Conservation (phyloP, 2,329 filamentous ascomycete genomes). For the Aspergillus pseudonomiae region DNA sequence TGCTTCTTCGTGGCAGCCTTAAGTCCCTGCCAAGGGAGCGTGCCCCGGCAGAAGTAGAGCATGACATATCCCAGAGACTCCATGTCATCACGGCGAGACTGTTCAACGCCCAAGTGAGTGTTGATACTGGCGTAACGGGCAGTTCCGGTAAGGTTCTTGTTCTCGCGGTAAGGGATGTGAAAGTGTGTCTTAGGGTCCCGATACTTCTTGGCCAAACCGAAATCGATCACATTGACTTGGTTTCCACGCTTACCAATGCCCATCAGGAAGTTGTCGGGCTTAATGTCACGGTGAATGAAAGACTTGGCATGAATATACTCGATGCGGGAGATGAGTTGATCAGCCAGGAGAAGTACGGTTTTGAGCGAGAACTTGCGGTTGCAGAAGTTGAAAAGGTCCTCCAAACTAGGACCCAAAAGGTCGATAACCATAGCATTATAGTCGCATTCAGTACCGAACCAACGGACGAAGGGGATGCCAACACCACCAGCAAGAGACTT, state of each 20-base stretch:
- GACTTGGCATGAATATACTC: conserved; percentile 99
- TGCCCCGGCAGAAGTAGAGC: conserved; percentile 99
- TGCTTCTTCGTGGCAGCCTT: conserved; percentile 99
- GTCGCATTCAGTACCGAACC: conserved; percentile 99
- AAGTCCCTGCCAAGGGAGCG: conserved; percentile 96
- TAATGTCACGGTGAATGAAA: conserved; percentile 99
- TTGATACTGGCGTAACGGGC: conserved; percentile 99
- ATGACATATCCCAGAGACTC: conserved; percentile 98
- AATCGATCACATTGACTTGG: conserved; percentile 99
- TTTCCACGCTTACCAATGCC: conserved; percentile 98
- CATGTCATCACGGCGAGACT: conserved; percentile 99
- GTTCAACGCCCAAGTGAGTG: conserved; percentile 96
- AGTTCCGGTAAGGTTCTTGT: conserved; percentile 99
- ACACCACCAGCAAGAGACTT: conserved; percentile 90
- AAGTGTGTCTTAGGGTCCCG: conserved; percentile 99
- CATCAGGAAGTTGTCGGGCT: conserved; percentile 99
- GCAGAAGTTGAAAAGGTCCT: conserved; percentile 99
- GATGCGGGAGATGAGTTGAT: conserved; percentile 98
- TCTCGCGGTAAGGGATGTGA: conserved; percentile 99
- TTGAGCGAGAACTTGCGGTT: conserved; percentile 99
- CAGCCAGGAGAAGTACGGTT: conserved; percentile 93
- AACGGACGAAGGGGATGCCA: conserved; percentile 97
- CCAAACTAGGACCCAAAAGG: conserved; percentile 89
- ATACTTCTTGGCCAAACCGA: conserved; percentile 99
- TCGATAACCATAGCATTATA: conserved; percentile 99